Percentiles rank a stretch among this genome's conserved stretches.
These are phyloP conservation scores for Sclerotinia borealis DNA, from an alignment of 2,329 filamentous ascomycete species.

Conservation along the genomic window DNA sequence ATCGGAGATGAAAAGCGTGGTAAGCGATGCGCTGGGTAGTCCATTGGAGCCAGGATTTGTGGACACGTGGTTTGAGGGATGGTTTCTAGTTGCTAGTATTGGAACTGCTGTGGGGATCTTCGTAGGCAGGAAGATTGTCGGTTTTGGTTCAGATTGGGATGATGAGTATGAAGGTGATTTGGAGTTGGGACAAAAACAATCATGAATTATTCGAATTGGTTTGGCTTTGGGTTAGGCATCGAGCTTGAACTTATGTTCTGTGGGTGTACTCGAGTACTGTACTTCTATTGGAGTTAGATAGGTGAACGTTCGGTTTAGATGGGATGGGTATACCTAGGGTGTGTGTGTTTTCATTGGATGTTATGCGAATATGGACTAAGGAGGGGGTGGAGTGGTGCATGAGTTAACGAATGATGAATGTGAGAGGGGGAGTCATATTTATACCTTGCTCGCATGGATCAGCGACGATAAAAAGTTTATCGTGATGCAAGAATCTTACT, in stretches of 20 bases:
- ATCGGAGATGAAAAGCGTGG: constrained; percentile 67
- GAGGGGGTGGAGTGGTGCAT: neutral
- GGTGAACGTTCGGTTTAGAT: neutral
- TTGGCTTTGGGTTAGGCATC: neutral
- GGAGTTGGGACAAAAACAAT: constrained; percentile 67
- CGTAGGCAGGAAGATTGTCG: constrained; percentile 57
- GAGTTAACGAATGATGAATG: neutral
- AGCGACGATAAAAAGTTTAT: too few species aligned
- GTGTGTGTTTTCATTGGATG: neutral
- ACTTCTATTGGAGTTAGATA: neutral
- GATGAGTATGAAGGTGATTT: constrained; percentile 43
- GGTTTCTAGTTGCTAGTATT: constrained; percentile 67
- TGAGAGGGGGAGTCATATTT: neutral
- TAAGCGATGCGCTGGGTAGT: constrained; percentile 70
- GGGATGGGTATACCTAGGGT: neutral
- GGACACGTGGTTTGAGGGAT: constrained; percentile 81
- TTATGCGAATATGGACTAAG: neutral
- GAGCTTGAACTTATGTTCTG: neutral
- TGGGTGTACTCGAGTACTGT: neutral
- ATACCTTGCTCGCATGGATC: neutral
- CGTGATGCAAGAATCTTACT: neutral
- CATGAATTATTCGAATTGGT: constrained; percentile 35
- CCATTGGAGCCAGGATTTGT: constrained; percentile 65
- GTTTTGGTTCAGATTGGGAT: constrained; percentile 50
- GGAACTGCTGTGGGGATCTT: constrained; percentile 67